A percentile compares a stretch with the other conserved stretches of the same genome.
These are phyloP conservation scores for Pisolithus albus DNA, from an alignment of 768 basidiomycete genomes.

Conservation along the genomic window DNA sequence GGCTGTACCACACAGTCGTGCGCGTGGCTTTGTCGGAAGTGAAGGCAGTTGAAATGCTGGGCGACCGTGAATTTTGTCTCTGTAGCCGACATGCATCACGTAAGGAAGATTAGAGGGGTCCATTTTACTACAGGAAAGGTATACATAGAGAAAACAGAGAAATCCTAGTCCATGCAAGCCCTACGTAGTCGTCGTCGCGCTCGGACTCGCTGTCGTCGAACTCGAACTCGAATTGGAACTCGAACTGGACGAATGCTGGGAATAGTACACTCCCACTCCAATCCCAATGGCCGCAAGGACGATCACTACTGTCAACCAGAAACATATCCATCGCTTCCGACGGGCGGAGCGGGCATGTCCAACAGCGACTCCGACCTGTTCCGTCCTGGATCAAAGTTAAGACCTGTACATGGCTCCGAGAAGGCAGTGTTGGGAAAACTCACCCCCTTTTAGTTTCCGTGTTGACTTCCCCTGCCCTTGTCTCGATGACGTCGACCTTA, in stretches of 20 bases:
- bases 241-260: conserved; percentile 4
- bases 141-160: no score
- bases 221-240: conserved; percentile 2
- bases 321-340: conserved; percentile 84
- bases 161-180: neutral
- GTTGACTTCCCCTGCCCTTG: conserved; percentile 55
- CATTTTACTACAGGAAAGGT: neutral
- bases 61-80: neutral
- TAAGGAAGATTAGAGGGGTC: neutral
- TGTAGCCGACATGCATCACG: neutral
- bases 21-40: no score
- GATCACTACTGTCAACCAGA: conserved; percentile 52
- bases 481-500: conserved; percentile 56
- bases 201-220: neutral
- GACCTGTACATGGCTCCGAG: neutral
- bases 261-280: conserved; percentile 25
- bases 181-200: neutral
- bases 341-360: conserved; percentile 62
- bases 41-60: no score
- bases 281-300: conserved; percentile 41
- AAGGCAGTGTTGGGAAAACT: neutral
- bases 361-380: conserved; percentile 63
- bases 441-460: conserved; percentile 68
- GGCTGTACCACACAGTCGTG: no score
- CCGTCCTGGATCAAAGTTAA: conserved; percentile 34